These are phyloP conservation scores for Neofusicoccum cordaticola DNA, from an alignment of 2,329 filamentous ascomycete genomes.

Conservation along the genomic window DNA sequence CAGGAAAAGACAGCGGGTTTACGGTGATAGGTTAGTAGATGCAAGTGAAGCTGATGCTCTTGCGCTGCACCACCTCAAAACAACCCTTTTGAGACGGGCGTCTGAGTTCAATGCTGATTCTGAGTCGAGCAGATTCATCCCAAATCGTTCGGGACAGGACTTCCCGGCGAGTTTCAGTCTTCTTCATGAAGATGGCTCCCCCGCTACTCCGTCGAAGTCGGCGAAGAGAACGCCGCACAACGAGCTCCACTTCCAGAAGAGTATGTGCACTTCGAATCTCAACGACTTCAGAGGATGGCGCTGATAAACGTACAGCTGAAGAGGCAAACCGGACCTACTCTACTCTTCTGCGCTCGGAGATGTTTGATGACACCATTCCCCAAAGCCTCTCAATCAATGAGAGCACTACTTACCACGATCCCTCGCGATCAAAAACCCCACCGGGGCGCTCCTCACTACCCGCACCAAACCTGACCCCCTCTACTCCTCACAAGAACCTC, in stretches of 20 bases:
- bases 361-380: constrained; percentile 88
- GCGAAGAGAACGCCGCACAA: constrained; percentile 83
- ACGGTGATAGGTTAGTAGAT: constrained; percentile 51
- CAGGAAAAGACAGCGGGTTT: constrained; percentile 65
- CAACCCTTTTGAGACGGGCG: neutral
- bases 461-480: constrained; percentile 74
- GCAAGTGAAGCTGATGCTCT: neutral
- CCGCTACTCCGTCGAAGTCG: constrained; percentile 81
- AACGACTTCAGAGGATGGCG: constrained; percentile 20
- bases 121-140: constrained; percentile 71
- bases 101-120: constrained; percentile 4
- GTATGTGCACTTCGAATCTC: constrained; percentile 32
- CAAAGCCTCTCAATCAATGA: constrained; percentile 66
- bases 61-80: neutral
- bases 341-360: constrained; percentile 78
- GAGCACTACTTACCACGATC: constrained; percentile 58
- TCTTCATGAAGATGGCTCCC: constrained; percentile 87
- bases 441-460: constrained; percentile 69
- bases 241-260: constrained; percentile 91
- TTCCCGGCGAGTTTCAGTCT: constrained; percentile 89
- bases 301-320: constrained; percentile 58
- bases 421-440: constrained; percentile 75
- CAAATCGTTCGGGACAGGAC: constrained; percentile 88
- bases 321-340: constrained; percentile 95
- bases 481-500: constrained; percentile 95